phyloP scores from a whole-genome alignment of 495 filamentous ascomycete genomes.

The Aspergillus asperescens region DNA sequence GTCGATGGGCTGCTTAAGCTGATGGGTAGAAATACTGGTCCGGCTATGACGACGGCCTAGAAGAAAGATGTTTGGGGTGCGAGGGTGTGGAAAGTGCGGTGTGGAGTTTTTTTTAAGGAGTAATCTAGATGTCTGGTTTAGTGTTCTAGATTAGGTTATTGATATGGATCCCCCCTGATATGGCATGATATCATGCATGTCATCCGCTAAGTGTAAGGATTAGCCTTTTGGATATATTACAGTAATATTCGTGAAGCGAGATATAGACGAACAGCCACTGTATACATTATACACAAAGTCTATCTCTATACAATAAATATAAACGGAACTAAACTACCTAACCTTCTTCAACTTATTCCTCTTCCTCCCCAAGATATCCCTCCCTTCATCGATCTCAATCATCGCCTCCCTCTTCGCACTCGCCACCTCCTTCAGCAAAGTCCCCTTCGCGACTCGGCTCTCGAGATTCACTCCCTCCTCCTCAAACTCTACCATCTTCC shows the following conservation, averaged over 20 bases:
- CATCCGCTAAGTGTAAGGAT: too few species aligned
- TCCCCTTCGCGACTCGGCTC: constrained; percentile 71
- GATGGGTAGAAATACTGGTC: constrained; percentile 26
- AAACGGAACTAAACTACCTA: constrained; percentile 19
- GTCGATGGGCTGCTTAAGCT: constrained; percentile 41
- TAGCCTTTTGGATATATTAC: background rate
- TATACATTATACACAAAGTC: too few species aligned
- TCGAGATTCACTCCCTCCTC: constrained; percentile 91
- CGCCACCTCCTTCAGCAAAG: constrained; percentile 75
- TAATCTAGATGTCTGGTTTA: background rate
- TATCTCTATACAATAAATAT: background rate
- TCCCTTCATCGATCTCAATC: constrained; percentile 85
- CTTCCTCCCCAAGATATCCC: constrained; percentile 62
- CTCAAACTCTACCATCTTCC: constrained; percentile 71
- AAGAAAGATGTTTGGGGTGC: background rate
- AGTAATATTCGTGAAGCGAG: too few species aligned
- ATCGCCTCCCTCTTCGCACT: constrained; percentile 87
- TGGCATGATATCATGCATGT: too few species aligned
- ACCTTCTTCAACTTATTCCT: constrained; percentile 45
- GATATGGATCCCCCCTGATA: too few species aligned
- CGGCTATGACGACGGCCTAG: constrained; percentile 14
- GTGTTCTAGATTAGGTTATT: background rate
- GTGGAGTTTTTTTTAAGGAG: background rate
- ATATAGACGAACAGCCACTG: too few species aligned
- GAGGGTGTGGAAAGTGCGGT: background rate